Percentiles rank a stretch among this genome's conserved stretches.
Conservation (phyloP, 2,329 filamentous ascomycete genomes). For the Fusarium circinatum region DNA sequence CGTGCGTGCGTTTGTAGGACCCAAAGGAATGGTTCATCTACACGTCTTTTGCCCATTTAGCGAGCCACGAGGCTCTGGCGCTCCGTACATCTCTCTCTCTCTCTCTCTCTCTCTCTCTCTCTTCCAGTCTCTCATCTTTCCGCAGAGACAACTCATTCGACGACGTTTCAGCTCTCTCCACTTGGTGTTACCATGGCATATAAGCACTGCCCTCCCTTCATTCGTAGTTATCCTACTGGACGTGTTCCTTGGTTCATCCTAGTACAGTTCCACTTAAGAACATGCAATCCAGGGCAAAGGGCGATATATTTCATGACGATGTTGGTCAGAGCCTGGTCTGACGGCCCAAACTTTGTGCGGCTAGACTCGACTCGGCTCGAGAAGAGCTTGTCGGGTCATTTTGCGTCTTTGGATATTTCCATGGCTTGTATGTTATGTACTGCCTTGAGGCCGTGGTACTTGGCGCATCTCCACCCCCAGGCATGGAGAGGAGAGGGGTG, state of each 20-base stretch:
- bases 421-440: conserved; percentile 8
- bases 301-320: conserved; percentile 6
- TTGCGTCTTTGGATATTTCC: conserved; percentile 12
- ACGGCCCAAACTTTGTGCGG: neutral
- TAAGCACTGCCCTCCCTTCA: conserved; percentile 10
- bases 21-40: conserved; percentile 24
- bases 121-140: neutral
- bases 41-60: neutral
- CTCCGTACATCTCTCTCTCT: conserved; percentile 2
- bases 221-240: neutral
- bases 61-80: neutral
- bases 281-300: neutral
- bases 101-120: too few species aligned
- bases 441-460: neutral
- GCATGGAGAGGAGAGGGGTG: conserved; percentile 12
- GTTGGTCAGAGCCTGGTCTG: conserved; percentile 9
- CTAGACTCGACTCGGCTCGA: neutral
- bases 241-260: conserved; percentile 10
- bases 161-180: conserved; percentile 29
- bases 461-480: conserved; percentile 23
- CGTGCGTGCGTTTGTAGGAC: neutral
- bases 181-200: conserved; percentile 4
- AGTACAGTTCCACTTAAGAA: neutral
- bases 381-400: conserved; percentile 7
- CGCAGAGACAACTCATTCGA: conserved; percentile 21